phyloP scores from a whole-genome alignment of 257 asterid genomes.

The Ajuga chamaepitys region DNA sequence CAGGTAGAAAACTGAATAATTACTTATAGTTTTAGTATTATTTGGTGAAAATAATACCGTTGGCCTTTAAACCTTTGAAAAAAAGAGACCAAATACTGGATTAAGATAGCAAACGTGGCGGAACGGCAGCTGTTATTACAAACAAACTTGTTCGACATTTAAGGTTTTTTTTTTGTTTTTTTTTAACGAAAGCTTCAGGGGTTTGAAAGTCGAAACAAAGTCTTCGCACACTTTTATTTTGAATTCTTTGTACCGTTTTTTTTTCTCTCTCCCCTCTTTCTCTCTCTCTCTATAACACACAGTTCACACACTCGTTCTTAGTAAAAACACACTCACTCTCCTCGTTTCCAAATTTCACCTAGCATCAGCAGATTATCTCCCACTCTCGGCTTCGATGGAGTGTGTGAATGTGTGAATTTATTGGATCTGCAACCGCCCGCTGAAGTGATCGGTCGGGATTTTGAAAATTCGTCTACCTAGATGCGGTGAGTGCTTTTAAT shows the following conservation, averaged over 20 bases:
- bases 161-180: too few relatives aligned
- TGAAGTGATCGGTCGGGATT: conserved; percentile 24
- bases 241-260: conserved; percentile 28
- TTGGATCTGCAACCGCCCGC: conserved; percentile 26
- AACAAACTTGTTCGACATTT: conserved; percentile 12
- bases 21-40: background rate
- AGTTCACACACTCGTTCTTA: conserved; percentile 15
- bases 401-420: background rate
- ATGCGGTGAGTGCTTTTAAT: conserved; percentile 24
- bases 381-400: background rate
- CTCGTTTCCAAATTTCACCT: conserved; percentile 11
- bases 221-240: conserved; percentile 21
- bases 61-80: conserved; percentile 17
- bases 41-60: background rate
- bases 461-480: conserved; percentile 19
- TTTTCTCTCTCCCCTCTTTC: background rate
- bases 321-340: conserved; percentile 1
- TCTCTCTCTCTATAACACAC: conserved; percentile 16
- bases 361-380: conserved; percentile 19
- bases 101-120: background rate
- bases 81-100: background rate
- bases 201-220: conserved; percentile 19
- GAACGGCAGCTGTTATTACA: background rate
- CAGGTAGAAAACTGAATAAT: background rate
- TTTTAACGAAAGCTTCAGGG: too few relatives aligned